Percentiles rank a stretch among this genome's conserved stretches.
Evolutionary conservation across 1,139 yeast species (phyloP).

Genomic region (Sugiyamaella paludigena): DNA sequence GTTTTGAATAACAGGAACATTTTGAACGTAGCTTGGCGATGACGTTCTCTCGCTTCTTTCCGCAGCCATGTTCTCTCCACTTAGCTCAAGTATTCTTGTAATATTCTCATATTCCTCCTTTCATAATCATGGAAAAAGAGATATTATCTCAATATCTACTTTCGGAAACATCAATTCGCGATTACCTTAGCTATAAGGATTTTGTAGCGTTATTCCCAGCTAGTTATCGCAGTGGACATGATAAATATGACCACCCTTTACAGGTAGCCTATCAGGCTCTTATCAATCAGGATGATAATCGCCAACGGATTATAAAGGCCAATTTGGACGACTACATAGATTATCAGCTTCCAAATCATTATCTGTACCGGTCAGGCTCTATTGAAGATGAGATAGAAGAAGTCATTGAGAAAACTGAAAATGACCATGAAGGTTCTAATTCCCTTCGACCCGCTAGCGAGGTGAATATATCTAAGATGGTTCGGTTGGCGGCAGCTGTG

Average conservation of each 20-base stretch:
- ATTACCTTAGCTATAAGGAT: constrained; percentile 19
- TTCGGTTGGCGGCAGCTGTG: constrained; percentile 6
- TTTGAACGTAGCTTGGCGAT: too few species aligned
- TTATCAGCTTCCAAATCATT: not conserved
- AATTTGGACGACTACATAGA: constrained; percentile 5
- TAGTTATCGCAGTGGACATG: not conserved
- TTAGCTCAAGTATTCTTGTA: not conserved
- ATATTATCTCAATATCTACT: constrained; percentile 23
- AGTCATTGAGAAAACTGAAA: not conserved
- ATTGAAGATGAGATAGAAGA: not conserved
- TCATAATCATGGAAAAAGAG: constrained; percentile 14
- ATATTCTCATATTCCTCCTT: too few species aligned
- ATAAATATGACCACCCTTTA: not conserved
- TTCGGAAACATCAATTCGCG: constrained; percentile 24
- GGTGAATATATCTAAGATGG: constrained; percentile 3
- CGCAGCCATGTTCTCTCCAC: not conserved
- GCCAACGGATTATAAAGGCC: not conserved
- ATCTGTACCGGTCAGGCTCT: not conserved
- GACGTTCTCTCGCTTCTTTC: too few species aligned
- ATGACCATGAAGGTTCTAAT: not conserved
- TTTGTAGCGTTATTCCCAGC: constrained; percentile 19
- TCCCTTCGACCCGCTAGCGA: constrained; percentile 8
- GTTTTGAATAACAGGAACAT: too few species aligned
- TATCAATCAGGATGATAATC: constrained; percentile 2
- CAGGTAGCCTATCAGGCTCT: constrained; percentile 2